Conservation (phyloP, 2,329 filamentous ascomycete genomes). For the Ophidiomyces ophidiicola region DNA sequence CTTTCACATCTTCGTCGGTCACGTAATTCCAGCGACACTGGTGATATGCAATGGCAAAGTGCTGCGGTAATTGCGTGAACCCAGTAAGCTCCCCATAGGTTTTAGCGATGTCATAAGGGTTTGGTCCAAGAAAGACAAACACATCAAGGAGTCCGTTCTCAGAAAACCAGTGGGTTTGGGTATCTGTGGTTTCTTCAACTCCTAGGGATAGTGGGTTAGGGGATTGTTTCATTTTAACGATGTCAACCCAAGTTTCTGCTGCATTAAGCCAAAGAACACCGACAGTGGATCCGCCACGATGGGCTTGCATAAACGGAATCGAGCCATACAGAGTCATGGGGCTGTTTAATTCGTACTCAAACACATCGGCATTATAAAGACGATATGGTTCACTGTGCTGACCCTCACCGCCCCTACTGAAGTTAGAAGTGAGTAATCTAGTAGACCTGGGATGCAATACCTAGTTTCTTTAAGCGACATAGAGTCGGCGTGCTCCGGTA, state of each 20-base stretch:
- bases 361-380: slow-evolving; percentile 92
- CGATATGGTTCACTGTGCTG: slow-evolving; percentile 84
- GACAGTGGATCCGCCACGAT: slow-evolving; percentile 83
- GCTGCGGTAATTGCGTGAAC: slow-evolving; percentile 78
- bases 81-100: slow-evolving; percentile 84
- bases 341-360: slow-evolving; percentile 93
- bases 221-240: slow-evolving; percentile 63
- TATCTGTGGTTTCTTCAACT: slow-evolving; percentile 55
- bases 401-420: slow-evolving; percentile 67
- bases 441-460: no score
- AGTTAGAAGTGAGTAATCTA: no score
- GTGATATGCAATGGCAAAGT: slow-evolving; percentile 86
- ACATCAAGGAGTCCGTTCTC: slow-evolving; percentile 81
- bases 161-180: slow-evolving; percentile 92
- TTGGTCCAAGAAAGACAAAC: slow-evolving; percentile 87
- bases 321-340: slow-evolving; percentile 98
- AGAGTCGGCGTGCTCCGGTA: slow-evolving; percentile 82
- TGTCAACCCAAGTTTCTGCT: slow-evolving; percentile 94
- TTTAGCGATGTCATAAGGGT: slow-evolving; percentile 66
- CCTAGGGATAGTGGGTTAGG: slow-evolving; percentile 69
- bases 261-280: slow-evolving; percentile 96
- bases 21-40: slow-evolving; percentile 99
- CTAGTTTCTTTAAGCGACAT: slow-evolving; percentile 82
- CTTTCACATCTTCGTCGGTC: slow-evolving; percentile 89
- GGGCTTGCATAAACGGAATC: slow-evolving; percentile 96